phyloP scores from a whole-genome alignment of 2,329 filamentous ascomycete genomes.

The Fusarium sp. region DNA sequence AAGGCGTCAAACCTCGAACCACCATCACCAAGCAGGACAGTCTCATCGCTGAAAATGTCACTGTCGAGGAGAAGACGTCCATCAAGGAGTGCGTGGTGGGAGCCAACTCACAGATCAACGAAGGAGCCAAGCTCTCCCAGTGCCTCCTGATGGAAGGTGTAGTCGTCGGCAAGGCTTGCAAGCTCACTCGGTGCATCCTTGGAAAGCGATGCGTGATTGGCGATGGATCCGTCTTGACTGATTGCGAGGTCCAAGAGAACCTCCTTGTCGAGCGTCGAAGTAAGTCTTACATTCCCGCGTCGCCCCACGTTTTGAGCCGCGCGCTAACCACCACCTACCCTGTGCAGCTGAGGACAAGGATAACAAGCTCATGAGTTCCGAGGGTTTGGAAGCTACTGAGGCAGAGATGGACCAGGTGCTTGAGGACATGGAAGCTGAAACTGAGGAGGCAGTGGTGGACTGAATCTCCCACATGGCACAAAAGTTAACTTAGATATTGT shows the following conservation, averaged over 20 bases:
- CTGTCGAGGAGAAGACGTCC: constrained; percentile 85
- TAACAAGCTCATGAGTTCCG: constrained; percentile 71
- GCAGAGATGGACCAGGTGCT: constrained; percentile 65
- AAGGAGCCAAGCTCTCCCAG: constrained; percentile 83
- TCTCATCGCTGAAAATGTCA: constrained; percentile 86
- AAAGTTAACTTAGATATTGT: constrained; percentile 9
- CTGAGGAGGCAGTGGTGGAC: constrained; percentile 41
- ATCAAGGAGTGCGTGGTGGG: constrained; percentile 93
- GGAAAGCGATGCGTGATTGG: constrained; percentile 83
- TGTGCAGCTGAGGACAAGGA: constrained; percentile 69
- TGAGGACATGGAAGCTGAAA: constrained; percentile 53
- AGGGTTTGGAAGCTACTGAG: constrained; percentile 69
- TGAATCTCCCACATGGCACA: constrained; percentile 10
- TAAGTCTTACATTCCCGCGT: constrained; percentile 54
- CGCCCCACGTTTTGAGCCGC: background rate
- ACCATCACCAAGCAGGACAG: constrained; percentile 84
- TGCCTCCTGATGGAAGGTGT: constrained; percentile 94
- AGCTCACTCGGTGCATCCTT: constrained; percentile 85
- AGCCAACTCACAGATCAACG: constrained; percentile 82
- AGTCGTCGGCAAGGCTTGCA: constrained; percentile 81
- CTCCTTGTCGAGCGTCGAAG: constrained; percentile 81
- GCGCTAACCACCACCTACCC: constrained; percentile 20
- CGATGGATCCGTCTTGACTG: constrained; percentile 79
- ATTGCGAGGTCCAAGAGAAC: constrained; percentile 93
- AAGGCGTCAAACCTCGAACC: constrained; percentile 78